Conservation (phyloP, 1,284 basidiomycete species). For the Moniliophthora roreri region DNA sequence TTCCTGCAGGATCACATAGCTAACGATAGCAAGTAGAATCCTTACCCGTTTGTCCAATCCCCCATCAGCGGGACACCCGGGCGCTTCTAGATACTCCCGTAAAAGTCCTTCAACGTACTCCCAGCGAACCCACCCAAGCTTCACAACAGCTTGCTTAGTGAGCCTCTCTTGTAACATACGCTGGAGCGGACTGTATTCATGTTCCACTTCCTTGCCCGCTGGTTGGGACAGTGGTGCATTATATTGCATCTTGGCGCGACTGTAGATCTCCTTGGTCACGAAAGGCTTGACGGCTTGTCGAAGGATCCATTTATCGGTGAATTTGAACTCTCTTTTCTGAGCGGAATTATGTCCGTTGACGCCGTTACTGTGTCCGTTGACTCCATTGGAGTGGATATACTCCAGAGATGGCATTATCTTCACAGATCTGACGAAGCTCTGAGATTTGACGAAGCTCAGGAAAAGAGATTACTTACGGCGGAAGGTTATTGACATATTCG, state of each 20-base stretch:
- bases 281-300: slow-evolving; percentile 19
- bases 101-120: slow-evolving; percentile 3
- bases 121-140: slow-evolving; percentile 6
- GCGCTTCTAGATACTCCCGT: background rate
- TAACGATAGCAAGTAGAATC: slow-evolving; percentile 2
- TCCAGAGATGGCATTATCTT: background rate
- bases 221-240: slow-evolving; percentile 15
- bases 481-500: slow-evolving; percentile 18
- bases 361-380: background rate
- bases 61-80: slow-evolving; percentile 2
- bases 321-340: slow-evolving; percentile 17
- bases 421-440: background rate
- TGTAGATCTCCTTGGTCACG: slow-evolving; percentile 18
- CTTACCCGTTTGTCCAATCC: slow-evolving; percentile 5
- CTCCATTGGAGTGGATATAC: background rate
- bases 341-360: background rate
- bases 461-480: slow-evolving; percentile 14
- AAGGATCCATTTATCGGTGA: slow-evolving; percentile 21
- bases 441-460: background rate
- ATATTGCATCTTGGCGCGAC: slow-evolving; percentile 17
- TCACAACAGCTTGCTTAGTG: background rate
- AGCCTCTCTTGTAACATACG: background rate
- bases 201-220: background rate
- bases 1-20: slow-evolving; percentile 6
- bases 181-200: background rate